phyloP scores from a whole-genome alignment of 1,284 basidiomycete species.

The Tilletia walkeri region DNA sequence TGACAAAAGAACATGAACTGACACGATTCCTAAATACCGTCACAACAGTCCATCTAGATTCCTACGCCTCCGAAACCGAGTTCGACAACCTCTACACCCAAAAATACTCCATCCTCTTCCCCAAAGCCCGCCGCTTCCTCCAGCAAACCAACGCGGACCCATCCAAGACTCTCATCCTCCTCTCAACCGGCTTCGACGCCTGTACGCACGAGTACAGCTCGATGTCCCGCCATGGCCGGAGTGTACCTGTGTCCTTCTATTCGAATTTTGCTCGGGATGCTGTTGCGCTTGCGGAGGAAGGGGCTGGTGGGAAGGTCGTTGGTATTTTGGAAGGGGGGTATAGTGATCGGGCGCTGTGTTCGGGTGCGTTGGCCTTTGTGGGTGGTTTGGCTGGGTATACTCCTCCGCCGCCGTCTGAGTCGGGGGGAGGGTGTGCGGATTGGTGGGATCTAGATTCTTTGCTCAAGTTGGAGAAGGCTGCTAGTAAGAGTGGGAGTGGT shows the following conservation, averaged over 20 bases:
- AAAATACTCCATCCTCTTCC: constrained; percentile 70
- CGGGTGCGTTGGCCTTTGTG: constrained; percentile 59
- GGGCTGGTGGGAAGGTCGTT: constrained; percentile 71
- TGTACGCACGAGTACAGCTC: constrained; percentile 84
- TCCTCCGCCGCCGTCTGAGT: not conserved
- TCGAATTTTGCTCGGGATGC: constrained; percentile 77
- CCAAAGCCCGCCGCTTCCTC: constrained; percentile 72
- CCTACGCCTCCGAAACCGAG: constrained; percentile 70
- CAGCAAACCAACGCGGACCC: constrained; percentile 66
- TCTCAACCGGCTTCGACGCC: constrained; percentile 78
- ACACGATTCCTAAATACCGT: constrained; percentile 23
- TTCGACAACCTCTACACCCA: constrained; percentile 77
- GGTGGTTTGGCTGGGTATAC: constrained; percentile 29
- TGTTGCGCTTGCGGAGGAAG: constrained; percentile 66
- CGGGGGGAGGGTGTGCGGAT: constrained; percentile 9
- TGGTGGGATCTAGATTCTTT: constrained; percentile 40
- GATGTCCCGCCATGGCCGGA: constrained; percentile 90
- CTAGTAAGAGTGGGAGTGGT: constrained; percentile 29
- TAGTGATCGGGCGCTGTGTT: constrained; percentile 74
- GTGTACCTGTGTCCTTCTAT: constrained; percentile 84
- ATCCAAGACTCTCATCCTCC: constrained; percentile 69
- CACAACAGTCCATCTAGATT: constrained; percentile 76
- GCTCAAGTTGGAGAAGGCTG: constrained; percentile 39
- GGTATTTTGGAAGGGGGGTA: constrained; percentile 94
- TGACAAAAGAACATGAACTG: no score